Evolutionary conservation across 2,329 filamentous ascomycete species (phyloP), one percentile per base, ranked within the genome.

Genomic region (Esteya vermicola): DNA sequence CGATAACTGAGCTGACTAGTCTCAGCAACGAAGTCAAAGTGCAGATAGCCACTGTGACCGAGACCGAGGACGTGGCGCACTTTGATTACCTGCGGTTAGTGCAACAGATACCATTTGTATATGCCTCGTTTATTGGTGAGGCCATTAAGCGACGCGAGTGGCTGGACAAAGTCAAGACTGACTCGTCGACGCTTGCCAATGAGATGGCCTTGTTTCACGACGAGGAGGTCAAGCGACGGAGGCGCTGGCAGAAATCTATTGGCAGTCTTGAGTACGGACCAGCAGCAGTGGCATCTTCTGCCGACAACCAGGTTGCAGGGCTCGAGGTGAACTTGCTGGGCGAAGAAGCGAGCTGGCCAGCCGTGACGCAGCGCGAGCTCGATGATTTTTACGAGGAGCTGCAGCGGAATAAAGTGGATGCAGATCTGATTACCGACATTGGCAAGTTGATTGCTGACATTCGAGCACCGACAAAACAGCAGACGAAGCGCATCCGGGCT

Each of bases 161-260:
- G 88, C 76, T 75, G 12, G 85, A 93, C 39, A 94, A 93, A 59
- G 81, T 96, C 57, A 85, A 81, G 54, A 72, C 75, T 3, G 91
- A 96, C 52, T 91, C 89, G 1, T 78, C 83, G 3, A 85, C 81
- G 0, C 63, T 98, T 21, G 85, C 86, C 21, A 93, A 96, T 55
- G 89, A 96, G 54, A 85, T 96, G 71, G 85, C 86, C 2, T 66
- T 84, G 1, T 89, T 93, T 47, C 85, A 91, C 52, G 88, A 95
- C 45, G 91, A 96, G 57, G 91, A 98, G 56, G 74, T 84, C 38
- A 86, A 89, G 51, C 71, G 91, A 38, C 74, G 91, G 34, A 83
- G 81, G 51, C 93, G 83, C 53, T 98, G 91, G 91, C 71, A 89
- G 45, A 93, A 86, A 53, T 81, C 74, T 48, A 80, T 93, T 35